Base-by-base conservation (phyloP, 495 filamentous ascomycete species). In the Filosporella fistucella region DNA sequence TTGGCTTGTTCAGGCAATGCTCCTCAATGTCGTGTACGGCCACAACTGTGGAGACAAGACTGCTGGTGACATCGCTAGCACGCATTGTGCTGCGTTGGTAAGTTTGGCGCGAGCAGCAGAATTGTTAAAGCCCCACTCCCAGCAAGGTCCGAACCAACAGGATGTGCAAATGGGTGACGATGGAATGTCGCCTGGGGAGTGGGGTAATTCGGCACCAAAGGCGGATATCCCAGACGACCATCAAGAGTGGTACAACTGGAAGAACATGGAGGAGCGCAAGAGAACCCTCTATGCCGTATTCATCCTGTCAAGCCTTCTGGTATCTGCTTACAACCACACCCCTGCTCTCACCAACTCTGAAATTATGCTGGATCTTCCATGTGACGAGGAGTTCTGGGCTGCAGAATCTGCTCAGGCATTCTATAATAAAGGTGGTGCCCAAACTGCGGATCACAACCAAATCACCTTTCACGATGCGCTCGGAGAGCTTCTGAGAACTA, bases 1-100 rank as follows among this genome's bases (percentile, higher is more conserved):
- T 40, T 96, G 93, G 93, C 75, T 98, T 22, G 89, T 98, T n/a
- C 93, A 98, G 60, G 91, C 93, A 1, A 96, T 98, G 93, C 75
- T 98, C 23, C 74, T 98, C 32, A 96, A 95, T 65, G 87, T 97
- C 26, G 85, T 97, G 10, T 98, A 95, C 56, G 94, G 94, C 9
- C 88, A 97, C 56, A 90, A 95, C 54, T 96, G 88, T 62, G 94
- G 88, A 21, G 91, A 98, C 60, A 93, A 91, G 67, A 80, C 75
- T 26, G 84, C 88, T 12, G 88, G 88, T 26, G 89, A 96, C 62
- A 95, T 94, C 54, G 93, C 93, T 2, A 88, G 82, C 51, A 95
- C 84, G 1, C 93, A 96, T 54, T 94, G 89, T 57, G 86, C 89
- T 10, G 87, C 91, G 26, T 68, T 98, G 38, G 89, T 96, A 32